Evolutionary conservation across 192 early-diverging fungal genomes (phyloP).

Genomic region (Linnemannia exigua): DNA sequence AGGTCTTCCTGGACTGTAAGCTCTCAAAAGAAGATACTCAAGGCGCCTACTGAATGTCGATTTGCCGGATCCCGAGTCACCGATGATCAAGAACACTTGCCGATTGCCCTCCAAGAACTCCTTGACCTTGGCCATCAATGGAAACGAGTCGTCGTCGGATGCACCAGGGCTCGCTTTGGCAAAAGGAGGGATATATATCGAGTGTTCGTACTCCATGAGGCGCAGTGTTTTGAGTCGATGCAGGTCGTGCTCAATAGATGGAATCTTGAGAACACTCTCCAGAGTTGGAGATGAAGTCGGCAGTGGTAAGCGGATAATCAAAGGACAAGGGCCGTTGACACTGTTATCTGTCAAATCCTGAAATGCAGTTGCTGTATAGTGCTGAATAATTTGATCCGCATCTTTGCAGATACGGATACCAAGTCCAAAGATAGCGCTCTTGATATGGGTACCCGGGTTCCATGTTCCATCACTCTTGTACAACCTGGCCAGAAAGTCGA

Average conservation of each 20-base stretch:
- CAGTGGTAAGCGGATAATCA: constrained; percentile 18
- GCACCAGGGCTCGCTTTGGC: constrained; percentile 17
- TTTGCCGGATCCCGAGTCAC: constrained; percentile 32
- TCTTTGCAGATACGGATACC: background rate
- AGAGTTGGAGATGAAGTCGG: constrained; percentile 14
- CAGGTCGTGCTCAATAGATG: constrained; percentile 21
- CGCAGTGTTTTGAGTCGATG: constrained; percentile 6
- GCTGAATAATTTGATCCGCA: constrained; percentile 3
- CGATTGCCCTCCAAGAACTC: constrained; percentile 15
- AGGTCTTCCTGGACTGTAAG: background rate
- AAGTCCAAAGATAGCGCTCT: background rate
- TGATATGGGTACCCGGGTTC: constrained; percentile 1
- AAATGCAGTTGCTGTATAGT: background rate
- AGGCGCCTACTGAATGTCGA: constrained; percentile 21
- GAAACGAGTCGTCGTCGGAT: constrained; percentile 1
- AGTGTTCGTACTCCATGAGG: constrained; percentile 7
- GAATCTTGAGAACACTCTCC: background rate
- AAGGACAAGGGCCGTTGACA: constrained; percentile 4
- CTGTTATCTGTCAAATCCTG: background rate
- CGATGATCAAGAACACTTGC: constrained; percentile 30
- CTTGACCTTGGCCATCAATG: constrained; percentile 21
- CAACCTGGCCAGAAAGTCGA: constrained; percentile 16
- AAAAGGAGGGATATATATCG: constrained; percentile 12
- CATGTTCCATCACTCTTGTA: constrained; percentile 12
- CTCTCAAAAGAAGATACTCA: background rate